Evolutionary conservation across 352 stramenopile genomes (phyloP), one percentile per base, ranked within the genome.

Genomic region (Globisporangium apiculatum): DNA sequence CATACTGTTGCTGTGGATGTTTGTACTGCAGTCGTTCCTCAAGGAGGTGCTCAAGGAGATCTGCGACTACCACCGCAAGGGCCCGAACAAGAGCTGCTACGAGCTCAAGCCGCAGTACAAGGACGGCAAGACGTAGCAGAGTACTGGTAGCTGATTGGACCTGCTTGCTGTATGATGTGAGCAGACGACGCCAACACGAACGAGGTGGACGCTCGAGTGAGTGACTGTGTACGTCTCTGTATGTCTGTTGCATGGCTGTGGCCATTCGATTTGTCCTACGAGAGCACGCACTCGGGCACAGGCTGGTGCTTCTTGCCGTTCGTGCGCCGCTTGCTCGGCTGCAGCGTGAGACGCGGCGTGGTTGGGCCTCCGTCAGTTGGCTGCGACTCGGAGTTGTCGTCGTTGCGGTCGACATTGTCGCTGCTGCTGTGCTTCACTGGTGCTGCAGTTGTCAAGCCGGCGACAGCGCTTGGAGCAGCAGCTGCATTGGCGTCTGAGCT

Each of bases 21-120:
- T n/a, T 55, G 7, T 18, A 8, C 17, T 48, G 35, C 61, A 95
- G 85, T 88, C 83, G 15, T 91, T 93, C 66, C 59, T 95, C 51
- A 95, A 95, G 60, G 83, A 95, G 53, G 75, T 95, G 51, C 78
- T 95, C 35, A 91, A 91, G 65, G 85, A 95, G 55, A 95, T 95
- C 52, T 95, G 85, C 67, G 72, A 87, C 45, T 95, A 95, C 68
- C 83, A 93, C 63, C 83, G 83, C 68, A 93, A 91, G 68, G 83
- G 83, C 7, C 85, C 85, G 4, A 95, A 95, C 79, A 95, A 95
- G 61, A 92, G 80, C 62, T 93, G 83, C 72, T 93, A 95, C 75
- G 85, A 95, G 68, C 71, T 95, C 40, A 91, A 93, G 64, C 75
- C 83, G 38, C 83, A 95, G 65, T 92, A 91, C 81, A 95, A 95